Base-by-base conservation (phyloP, 495 filamentous ascomycete genomes). In the Podospora didyma region DNA sequence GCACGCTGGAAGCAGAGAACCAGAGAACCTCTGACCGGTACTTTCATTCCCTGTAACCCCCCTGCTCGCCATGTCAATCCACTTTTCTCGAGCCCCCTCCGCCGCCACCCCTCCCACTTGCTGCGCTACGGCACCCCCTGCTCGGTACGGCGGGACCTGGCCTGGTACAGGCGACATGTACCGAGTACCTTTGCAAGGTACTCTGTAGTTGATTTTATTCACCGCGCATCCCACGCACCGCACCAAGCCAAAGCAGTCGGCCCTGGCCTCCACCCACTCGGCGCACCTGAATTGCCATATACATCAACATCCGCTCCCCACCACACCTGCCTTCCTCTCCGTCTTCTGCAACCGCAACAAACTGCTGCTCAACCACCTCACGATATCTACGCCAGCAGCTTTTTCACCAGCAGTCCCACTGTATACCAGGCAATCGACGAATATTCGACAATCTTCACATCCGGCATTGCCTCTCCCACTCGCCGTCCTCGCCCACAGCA, bases 271-370 rank as follows among this genome's bases (percentile, higher is more conserved):
- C 49, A 23, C 53, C 41, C 48, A 44, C 51, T 31, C 26, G 26
- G 26, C 26, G 26, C 26, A 31, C 51, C 57, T 56, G 60, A 47
- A 47, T 62, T 60, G 64, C 61, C 64, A 65, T 67, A 67, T 64
- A 69, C 67, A 69, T 67, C 62, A 62, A 62, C 62, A 63, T 61
- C 62, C 56, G 54, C 65, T 65, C 66, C 67, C 67, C 67, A 69
- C 66, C 64, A 65, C 61, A 60, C 41, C 60, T 59, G 44, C 50
- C 54, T 54, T 65, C 50, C 59, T 42, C 57, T 53, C 53, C 52
- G 56, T 51, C 47, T 45, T 41, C 54, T 58, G 50, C 45, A 48
- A 46, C 57, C 49, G 53, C 56, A 62, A 62, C 58, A 59, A 44
- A 59, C 53, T 35, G 35, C 51, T 28, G 28, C 46, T 56, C 60